Evolutionary conservation across 805 yeast genomes (phyloP).

Genomic region (Lipomyces chichibuensis): DNA sequence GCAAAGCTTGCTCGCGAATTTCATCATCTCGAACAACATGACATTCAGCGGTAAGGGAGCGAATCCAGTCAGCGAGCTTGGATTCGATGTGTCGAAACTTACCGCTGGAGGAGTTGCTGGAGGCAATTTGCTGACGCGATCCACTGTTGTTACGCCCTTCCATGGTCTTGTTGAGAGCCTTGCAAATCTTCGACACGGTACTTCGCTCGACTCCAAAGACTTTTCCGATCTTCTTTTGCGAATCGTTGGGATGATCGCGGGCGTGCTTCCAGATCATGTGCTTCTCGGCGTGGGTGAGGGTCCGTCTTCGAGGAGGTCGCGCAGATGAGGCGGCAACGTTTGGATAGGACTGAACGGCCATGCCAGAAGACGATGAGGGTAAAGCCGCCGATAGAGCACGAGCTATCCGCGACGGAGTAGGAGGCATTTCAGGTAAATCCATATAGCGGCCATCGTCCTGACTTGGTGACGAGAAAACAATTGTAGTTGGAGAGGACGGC

Average conservation of each 20-base stretch:
- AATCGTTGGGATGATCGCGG: slow-evolving; percentile 31
- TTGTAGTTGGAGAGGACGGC: slow-evolving; percentile 6
- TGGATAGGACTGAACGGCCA: neutral
- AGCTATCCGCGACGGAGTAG: neutral
- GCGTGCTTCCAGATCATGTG: slow-evolving; percentile 31
- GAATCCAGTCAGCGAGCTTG: slow-evolving; percentile 23
- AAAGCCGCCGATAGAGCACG: slow-evolving; percentile 1
- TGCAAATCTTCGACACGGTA: slow-evolving; percentile 38
- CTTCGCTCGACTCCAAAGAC: slow-evolving; percentile 38
- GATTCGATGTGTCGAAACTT: slow-evolving; percentile 1
- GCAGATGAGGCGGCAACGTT: neutral
- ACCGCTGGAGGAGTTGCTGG: neutral
- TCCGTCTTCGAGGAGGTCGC: slow-evolving; percentile 24
- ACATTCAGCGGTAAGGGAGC: neutral
- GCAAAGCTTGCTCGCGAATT: slow-evolving; percentile 9
- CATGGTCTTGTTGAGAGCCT: slow-evolving; percentile 29
- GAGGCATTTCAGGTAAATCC: neutral
- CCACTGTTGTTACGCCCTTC: slow-evolving; percentile 3
- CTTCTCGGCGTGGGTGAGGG: slow-evolving; percentile 33
- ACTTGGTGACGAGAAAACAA: neutral
- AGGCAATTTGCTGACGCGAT: neutral
- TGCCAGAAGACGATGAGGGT: slow-evolving; percentile 3
- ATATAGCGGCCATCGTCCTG: neutral
- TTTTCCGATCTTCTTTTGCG: slow-evolving; percentile 37
- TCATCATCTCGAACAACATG: slow-evolving; percentile 5